These are phyloP conservation scores for Fusarium gaditjirri DNA, from an alignment of 2,329 filamentous ascomycete genomes.

Conservation along the genomic window DNA sequence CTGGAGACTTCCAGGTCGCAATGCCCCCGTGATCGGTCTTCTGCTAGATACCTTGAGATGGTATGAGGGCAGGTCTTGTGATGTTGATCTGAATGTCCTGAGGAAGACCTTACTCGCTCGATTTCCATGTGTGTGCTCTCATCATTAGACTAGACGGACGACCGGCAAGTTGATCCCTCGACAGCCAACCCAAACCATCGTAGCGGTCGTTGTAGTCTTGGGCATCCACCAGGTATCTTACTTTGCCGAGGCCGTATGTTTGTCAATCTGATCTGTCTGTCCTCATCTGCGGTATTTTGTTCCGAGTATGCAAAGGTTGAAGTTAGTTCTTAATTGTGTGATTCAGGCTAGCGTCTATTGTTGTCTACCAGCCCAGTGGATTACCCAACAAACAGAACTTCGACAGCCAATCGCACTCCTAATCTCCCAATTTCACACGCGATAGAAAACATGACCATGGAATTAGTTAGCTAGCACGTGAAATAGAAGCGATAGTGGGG, in stretches of 20 bases:
- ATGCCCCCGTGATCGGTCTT: background rate
- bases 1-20: background rate
- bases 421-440: rapidly evolving
- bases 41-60: background rate
- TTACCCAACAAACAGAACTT: background rate
- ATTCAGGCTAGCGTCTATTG: background rate
- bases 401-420: background rate
- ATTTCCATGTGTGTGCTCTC: background rate
- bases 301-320: background rate
- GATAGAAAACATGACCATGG: rapidly evolving
- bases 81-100: background rate
- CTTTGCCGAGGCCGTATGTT: background rate
- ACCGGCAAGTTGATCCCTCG: background rate
- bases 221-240: too few relatives aligned
- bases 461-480: background rate
- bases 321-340: background rate
- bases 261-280: background rate
- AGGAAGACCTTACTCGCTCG: background rate
- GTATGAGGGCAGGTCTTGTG: background rate
- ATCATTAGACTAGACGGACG: background rate
- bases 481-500: background rate
- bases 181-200: background rate
- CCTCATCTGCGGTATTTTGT: background rate
- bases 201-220: background rate
- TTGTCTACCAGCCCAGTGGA: background rate